Percentiles rank a stretch among this genome's conserved stretches.
Evolutionary conservation across 495 filamentous ascomycete genomes (phyloP).

Genomic region (Penicillium paxilli): DNA sequence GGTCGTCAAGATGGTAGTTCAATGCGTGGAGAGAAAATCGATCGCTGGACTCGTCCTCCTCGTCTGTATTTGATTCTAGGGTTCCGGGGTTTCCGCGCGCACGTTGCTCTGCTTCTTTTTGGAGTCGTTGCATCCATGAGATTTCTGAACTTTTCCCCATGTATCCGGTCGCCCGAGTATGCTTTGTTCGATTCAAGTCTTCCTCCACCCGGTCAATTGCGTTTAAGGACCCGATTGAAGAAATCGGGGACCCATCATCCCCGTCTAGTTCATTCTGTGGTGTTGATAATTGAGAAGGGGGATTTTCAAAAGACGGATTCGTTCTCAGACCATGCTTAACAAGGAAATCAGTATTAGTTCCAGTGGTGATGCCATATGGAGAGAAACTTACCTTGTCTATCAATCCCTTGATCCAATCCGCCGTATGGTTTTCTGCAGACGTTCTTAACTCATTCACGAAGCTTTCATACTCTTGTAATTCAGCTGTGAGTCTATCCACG

Average conservation of each 20-base stretch:
- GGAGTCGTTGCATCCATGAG: slow-evolving; percentile 55
- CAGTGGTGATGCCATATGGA: not conserved
- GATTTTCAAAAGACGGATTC: not conserved
- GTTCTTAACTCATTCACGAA: slow-evolving; percentile 39
- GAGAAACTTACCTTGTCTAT: slow-evolving; percentile 38
- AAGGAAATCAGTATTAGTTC: not conserved
- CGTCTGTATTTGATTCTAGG: slow-evolving; percentile 8
- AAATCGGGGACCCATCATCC: slow-evolving; percentile 19
- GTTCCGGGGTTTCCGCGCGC: slow-evolving; percentile 11
- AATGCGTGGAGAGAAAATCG: slow-evolving; percentile 25
- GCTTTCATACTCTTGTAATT: slow-evolving; percentile 52
- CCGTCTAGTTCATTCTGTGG: slow-evolving; percentile 9
- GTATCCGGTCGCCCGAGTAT: slow-evolving; percentile 51
- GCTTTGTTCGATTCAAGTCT: slow-evolving; percentile 50
- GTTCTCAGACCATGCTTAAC: slow-evolving; percentile 7
- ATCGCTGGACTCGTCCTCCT: not conserved
- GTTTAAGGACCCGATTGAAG: slow-evolving; percentile 55
- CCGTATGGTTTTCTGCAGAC: slow-evolving; percentile 30
- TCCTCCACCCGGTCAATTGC: slow-evolving; percentile 56
- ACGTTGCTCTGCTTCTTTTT: slow-evolving; percentile 20
- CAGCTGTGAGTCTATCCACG: slow-evolving; percentile 41
- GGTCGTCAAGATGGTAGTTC: slow-evolving; percentile 58
- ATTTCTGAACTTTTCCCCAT: slow-evolving; percentile 62
- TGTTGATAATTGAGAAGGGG: slow-evolving; percentile 3
- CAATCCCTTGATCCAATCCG: slow-evolving; percentile 32